Base-by-base conservation (phyloP, 1,284 basidiomycete genomes). In the Malassezia slooffiae region DNA sequence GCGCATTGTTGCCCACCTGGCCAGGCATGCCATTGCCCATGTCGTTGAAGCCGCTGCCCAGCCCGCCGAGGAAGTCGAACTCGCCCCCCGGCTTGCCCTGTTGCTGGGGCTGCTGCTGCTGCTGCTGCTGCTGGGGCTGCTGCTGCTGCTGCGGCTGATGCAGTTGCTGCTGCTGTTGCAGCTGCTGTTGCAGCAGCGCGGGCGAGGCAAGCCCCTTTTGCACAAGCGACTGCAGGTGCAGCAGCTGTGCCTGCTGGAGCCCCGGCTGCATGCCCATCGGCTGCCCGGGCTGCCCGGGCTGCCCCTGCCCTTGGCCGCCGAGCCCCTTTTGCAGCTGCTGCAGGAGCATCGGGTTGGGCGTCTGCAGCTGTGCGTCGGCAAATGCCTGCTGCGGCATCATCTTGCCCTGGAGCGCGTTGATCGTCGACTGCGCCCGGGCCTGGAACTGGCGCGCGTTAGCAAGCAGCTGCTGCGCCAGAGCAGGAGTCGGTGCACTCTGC, bases 361-460 rank as follows among this genome's bases (percentile, higher is more conserved):
- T 6, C 10, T 30, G 8, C 5, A 6, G 9, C 29, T 15, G 29
- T 5, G 10, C n/a, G 8, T 10, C 9, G 8, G n/a, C n/a, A 5
- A 15, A 5, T 30, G 5, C 24, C 20, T 44, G 35, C 20, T 43
- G 41, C 20, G 20, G 22, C 27, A n/a, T n/a, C n/a, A n/a, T n/a
- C n/a, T 47, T 34, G n/a, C 22, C 22, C 23, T 41, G 54, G 42
- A 62, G 40, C 19, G 58, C 32, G n/a, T 55, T 53, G 36, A 57
- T 54, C 8, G 62, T 42, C 13, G 55, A 56, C 36, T 57, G 57
- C 8, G 57, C 53, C 36, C 60, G 57, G 16, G 50, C 51, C 38
- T 63, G 61, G 27, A 61, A 52, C 22, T 54, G 57, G 38, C 59
- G 61, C 1, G 57, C 59, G 27, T 53, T 63, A 19, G 52, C 54